Evolutionary conservation across 2,329 filamentous ascomycete species (phyloP).

Genomic region (Talaromyces sp.): DNA sequence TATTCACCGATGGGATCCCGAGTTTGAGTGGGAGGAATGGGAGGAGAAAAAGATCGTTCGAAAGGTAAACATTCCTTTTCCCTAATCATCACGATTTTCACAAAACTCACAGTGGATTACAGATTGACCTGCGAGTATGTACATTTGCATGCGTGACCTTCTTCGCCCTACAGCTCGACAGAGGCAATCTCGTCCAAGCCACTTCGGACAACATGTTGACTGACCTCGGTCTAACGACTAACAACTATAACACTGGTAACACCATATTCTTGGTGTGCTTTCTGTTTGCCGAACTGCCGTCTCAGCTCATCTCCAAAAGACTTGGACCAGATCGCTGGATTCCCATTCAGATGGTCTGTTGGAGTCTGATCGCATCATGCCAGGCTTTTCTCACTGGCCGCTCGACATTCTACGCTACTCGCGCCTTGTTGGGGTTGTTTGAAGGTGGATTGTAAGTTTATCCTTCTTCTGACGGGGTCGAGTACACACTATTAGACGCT

Average conservation of each 20-base stretch:
- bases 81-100: too few species aligned
- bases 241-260: conserved; percentile 45
- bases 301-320: conserved; percentile 55
- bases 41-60: conserved; percentile 42
- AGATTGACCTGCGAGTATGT: conserved; percentile 43
- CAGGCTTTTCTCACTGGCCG: conserved; percentile 52
- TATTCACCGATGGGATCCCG: conserved; percentile 48
- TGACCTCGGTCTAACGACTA: conserved; percentile 48
- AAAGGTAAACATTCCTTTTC: conserved; percentile 28
- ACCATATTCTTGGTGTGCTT: conserved; percentile 39
- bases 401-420: conserved; percentile 40
- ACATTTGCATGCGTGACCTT: conserved; percentile 56
- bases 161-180: conserved; percentile 62
- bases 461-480: not conserved
- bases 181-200: conserved; percentile 61
- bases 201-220: conserved; percentile 59
- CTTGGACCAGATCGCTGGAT: conserved; percentile 56
- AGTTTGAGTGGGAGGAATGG: conserved; percentile 44
- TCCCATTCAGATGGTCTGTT: conserved; percentile 56
- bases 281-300: conserved; percentile 51
- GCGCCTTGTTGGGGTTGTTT: conserved; percentile 49
- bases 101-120: not conserved
- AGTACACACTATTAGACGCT: not conserved
- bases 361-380: conserved; percentile 52
- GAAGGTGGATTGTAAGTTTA: conserved; percentile 58